Conservation (phyloP, 2,329 filamentous ascomycete species). For the Anthostomella pinea region DNA sequence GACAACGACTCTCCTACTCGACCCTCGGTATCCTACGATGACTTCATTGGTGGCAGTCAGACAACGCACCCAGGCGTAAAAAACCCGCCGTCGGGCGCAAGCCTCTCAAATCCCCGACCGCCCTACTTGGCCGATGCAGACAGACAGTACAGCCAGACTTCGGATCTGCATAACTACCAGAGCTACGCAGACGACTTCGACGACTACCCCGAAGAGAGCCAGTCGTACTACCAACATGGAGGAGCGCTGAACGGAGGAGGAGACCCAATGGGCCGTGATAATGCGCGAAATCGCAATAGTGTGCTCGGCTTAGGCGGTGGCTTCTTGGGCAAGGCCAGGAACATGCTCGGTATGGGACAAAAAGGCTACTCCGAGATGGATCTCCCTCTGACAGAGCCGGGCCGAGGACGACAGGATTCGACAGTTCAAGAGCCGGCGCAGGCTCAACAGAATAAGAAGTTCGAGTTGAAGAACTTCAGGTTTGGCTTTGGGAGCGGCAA, state of each 20-base stretch:
- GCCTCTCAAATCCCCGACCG: slow-evolving; percentile 28
- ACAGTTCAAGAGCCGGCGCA: slow-evolving; percentile 23
- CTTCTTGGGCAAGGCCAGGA: slow-evolving; percentile 82
- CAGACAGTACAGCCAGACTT: slow-evolving; percentile 68
- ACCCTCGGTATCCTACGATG: slow-evolving; percentile 90
- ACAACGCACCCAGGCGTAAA: slow-evolving; percentile 47
- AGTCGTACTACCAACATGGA: slow-evolving; percentile 79
- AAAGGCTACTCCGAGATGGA: slow-evolving; percentile 94
- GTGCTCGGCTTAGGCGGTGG: slow-evolving; percentile 84
- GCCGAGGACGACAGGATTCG: slow-evolving; percentile 38
- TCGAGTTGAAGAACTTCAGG: slow-evolving; percentile 77
- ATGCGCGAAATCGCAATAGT: slow-evolving; percentile 79
- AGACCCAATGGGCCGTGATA: slow-evolving; percentile 44
- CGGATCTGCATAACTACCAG: slow-evolving; percentile 82
- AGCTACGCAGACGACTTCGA: slow-evolving; percentile 87
- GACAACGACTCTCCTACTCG: slow-evolving; percentile 64
- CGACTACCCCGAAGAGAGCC: slow-evolving; percentile 73
- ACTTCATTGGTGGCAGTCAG: slow-evolving; percentile 74
- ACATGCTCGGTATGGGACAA: slow-evolving; percentile 81
- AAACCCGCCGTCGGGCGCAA: slow-evolving; percentile 33
- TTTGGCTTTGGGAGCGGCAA: slow-evolving; percentile 86
- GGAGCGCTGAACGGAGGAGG: slow-evolving; percentile 44
- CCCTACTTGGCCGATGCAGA: slow-evolving; percentile 43
- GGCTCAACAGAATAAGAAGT: slow-evolving; percentile 54
- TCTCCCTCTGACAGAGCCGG: slow-evolving; percentile 80